Conservation (phyloP, 2,329 filamentous ascomycete genomes). For the Pseudogymnoascus sp. region DNA sequence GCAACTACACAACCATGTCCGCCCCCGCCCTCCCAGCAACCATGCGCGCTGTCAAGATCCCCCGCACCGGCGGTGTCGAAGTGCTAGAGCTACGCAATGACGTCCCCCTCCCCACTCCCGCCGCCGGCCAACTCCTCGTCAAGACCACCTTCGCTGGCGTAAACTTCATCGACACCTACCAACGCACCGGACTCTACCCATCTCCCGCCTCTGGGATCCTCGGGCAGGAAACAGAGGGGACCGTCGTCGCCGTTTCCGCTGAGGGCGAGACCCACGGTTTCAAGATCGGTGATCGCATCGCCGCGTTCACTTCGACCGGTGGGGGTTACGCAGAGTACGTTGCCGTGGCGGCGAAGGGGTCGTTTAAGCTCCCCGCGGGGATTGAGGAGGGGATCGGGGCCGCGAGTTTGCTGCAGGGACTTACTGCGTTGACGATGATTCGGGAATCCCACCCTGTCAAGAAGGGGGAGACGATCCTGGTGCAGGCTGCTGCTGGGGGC, state of each 20-base stretch:
- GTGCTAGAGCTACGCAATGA: constrained; percentile 65
- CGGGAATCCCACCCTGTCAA: constrained; percentile 65
- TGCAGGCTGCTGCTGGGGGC: constrained; percentile 81
- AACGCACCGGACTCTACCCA: constrained; percentile 76
- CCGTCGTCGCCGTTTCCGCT: constrained; percentile 53
- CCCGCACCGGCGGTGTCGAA: constrained; percentile 64
- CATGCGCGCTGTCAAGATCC: constrained; percentile 61
- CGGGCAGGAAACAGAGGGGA: constrained; percentile 72
- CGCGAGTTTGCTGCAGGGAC: constrained; percentile 67
- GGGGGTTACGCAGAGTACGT: constrained; percentile 51
- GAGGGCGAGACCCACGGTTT: constrained; percentile 46
- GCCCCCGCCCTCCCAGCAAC: constrained; percentile 18
- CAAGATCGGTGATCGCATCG: constrained; percentile 61
- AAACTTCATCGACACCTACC: constrained; percentile 90
- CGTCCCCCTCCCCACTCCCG: constrained; percentile 59
- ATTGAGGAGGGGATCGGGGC: constrained; percentile 56
- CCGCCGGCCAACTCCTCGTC: constrained; percentile 67
- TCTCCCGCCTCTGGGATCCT: constrained; percentile 64
- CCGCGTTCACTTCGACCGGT: constrained; percentile 46
- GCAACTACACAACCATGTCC: background rate
- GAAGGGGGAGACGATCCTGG: constrained; percentile 70
- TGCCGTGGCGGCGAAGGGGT: constrained; percentile 43
- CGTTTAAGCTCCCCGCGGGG: constrained; percentile 55
- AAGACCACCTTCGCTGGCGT: constrained; percentile 74
- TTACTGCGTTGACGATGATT: constrained; percentile 74